Conservation (phyloP, 352 stramenopile genomes). For the Phytophthora hibernalis region DNA sequence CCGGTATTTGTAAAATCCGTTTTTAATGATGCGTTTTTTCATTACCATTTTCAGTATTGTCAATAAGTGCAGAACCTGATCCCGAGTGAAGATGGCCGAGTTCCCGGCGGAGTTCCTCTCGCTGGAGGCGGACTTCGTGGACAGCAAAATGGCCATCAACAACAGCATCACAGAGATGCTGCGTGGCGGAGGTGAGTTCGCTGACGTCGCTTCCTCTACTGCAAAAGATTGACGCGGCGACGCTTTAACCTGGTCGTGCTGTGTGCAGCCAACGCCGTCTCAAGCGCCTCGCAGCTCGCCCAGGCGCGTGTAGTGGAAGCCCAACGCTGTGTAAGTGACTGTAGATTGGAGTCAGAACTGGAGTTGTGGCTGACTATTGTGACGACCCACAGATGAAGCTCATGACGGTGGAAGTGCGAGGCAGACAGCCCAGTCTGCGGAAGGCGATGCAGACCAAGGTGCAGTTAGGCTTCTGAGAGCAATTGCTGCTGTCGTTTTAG, state of each 20-base stretch:
- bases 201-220: not conserved
- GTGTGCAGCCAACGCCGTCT: slow-evolving; percentile 37
- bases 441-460: slow-evolving; percentile 84
- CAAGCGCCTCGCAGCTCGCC: slow-evolving; percentile 57
- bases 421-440: slow-evolving; percentile 58
- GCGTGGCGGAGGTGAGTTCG: slow-evolving; percentile 44
- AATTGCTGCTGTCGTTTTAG: not conserved
- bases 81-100: slow-evolving; percentile 30
- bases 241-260: slow-evolving; percentile 15
- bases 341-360: not conserved
- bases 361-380: not conserved
- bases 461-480: not conserved
- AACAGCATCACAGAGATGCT: slow-evolving; percentile 77
- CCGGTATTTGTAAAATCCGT: no score
- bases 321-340: slow-evolving; percentile 64
- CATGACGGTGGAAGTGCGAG: slow-evolving; percentile 80
- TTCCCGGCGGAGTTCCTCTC: slow-evolving; percentile 69
- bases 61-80: not conserved
- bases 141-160: slow-evolving; percentile 86
- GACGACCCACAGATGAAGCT: slow-evolving; percentile 67
- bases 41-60: not conserved
- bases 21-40: no score
- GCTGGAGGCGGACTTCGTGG: slow-evolving; percentile 83
- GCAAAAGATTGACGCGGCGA: slow-evolving; percentile 6
- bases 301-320: slow-evolving; percentile 75